Evolutionary conservation across 2,329 filamentous ascomycete species (phyloP).

Genomic region (Chlorencoelia australis): DNA sequence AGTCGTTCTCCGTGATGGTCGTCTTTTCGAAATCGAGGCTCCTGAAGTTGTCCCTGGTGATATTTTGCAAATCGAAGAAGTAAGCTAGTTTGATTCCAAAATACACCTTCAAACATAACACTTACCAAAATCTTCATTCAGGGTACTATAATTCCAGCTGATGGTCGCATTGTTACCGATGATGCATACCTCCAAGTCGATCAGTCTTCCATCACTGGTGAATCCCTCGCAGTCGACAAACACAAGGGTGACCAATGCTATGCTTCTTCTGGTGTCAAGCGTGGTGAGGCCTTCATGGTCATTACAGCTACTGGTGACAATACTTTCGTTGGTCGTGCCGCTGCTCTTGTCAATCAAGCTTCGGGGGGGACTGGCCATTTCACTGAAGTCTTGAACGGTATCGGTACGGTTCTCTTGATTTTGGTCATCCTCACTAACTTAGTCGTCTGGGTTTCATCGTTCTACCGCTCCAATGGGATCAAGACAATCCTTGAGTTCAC

Average conservation of each 20-base stretch:
- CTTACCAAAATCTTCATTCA: constrained; percentile 17
- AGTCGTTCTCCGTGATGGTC: constrained; percentile 72
- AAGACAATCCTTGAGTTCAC: constrained; percentile 75
- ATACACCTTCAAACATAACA: background rate
- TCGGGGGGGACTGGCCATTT: constrained; percentile 72
- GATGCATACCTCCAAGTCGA: constrained; percentile 82
- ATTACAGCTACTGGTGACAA: constrained; percentile 79
- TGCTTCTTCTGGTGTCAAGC: constrained; percentile 81
- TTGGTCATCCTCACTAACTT: constrained; percentile 74
- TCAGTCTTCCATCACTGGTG: constrained; percentile 84
- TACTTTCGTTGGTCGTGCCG: constrained; percentile 82
- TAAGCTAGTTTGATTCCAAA: constrained; percentile 20
- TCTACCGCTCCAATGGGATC: constrained; percentile 78
- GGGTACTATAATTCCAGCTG: constrained; percentile 84
- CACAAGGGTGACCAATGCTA: constrained; percentile 72
- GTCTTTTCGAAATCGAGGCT: constrained; percentile 69
- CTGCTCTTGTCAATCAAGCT: constrained; percentile 73
- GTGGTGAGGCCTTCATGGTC: constrained; percentile 76
- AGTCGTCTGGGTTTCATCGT: constrained; percentile 76
- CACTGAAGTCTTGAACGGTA: constrained; percentile 81
- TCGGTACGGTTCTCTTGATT: constrained; percentile 69
- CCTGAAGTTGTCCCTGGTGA: constrained; percentile 81
- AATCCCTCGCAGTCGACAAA: constrained; percentile 87
- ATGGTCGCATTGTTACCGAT: constrained; percentile 76
- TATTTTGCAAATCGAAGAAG: constrained; percentile 79